A percentile compares a stretch with the other conserved stretches of the same genome.
These are phyloP conservation scores for Penicillium frequentans DNA, from an alignment of 2,329 filamentous ascomycete species.

Conservation along the genomic window DNA sequence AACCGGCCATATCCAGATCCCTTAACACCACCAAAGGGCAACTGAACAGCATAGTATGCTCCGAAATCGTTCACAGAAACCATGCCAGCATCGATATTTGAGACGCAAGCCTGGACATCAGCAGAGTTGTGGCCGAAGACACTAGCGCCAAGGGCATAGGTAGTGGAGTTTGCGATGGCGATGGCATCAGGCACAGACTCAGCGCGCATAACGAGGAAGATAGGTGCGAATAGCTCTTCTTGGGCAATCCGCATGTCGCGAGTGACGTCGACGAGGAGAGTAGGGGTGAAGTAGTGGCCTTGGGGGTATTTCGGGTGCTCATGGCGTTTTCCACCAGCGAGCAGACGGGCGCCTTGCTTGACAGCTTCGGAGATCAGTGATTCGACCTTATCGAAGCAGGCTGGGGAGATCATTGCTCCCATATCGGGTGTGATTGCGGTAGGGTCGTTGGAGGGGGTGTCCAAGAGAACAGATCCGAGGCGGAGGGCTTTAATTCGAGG, in stretches of 20 bases:
- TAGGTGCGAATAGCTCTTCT: constrained; percentile 88
- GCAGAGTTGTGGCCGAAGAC: constrained; percentile 74
- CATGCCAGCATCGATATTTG: constrained; percentile 77
- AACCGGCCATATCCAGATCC: constrained; percentile 93
- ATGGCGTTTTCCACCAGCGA: constrained; percentile 74
- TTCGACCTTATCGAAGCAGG: constrained; percentile 75
- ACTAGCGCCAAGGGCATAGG: constrained; percentile 83
- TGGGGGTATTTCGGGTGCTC: constrained; percentile 69
- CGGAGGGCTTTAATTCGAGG: constrained; percentile 73
- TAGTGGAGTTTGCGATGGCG: constrained; percentile 75
- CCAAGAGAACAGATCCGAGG: constrained; percentile 68
- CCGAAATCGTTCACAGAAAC: constrained; percentile 95
- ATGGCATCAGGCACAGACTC: constrained; percentile 67
- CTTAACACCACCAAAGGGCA: constrained; percentile 89
- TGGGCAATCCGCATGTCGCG: constrained; percentile 82
- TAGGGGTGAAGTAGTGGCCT: constrained; percentile 91
- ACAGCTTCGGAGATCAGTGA: constrained; percentile 75
- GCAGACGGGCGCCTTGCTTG: constrained; percentile 71
- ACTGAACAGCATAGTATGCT: constrained; percentile 85
- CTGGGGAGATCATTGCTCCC: constrained; percentile 83
- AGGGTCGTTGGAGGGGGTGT: constrained; percentile 31
- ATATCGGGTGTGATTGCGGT: constrained; percentile 59
- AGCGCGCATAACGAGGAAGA: constrained; percentile 83
- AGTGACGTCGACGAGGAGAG: constrained; percentile 86
- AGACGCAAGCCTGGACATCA: constrained; percentile 64